phyloP scores from a whole-genome alignment of 176 grass and related monocot genomes.

The Pontederia paniculata region DNA sequence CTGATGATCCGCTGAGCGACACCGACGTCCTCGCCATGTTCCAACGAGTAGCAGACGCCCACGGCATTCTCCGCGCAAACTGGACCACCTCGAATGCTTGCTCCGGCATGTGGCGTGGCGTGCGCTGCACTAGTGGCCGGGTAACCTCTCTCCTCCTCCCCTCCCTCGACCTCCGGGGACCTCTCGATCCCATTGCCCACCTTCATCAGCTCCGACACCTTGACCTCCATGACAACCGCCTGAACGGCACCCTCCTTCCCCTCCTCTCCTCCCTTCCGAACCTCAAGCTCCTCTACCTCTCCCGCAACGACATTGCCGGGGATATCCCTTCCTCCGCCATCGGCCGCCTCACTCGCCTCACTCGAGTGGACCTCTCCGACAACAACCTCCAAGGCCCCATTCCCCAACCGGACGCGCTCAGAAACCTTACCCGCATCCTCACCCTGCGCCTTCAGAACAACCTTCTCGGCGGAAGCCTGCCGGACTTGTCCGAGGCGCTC shows the following conservation, averaged over 20 bases:
- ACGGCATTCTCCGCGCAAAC: constrained; percentile 52
- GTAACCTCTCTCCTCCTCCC: constrained; percentile 45
- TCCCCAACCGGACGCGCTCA: constrained; percentile 23
- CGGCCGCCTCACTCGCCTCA: constrained; percentile 17
- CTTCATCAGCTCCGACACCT: constrained; percentile 54
- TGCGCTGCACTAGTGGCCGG: constrained; percentile 37
- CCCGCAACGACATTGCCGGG: constrained; percentile 53
- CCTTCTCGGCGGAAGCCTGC: too few relatives aligned
- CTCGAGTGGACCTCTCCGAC: constrained; percentile 45
- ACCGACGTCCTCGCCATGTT: constrained; percentile 60
- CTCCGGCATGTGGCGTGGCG: constrained; percentile 39
- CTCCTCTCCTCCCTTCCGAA: constrained; percentile 41
- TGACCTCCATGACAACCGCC: constrained; percentile 64
- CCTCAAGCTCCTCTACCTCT: constrained; percentile 63
- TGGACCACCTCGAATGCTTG: constrained; percentile 65
- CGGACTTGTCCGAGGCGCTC: too few relatives aligned
- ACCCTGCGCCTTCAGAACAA: too few relatives aligned
- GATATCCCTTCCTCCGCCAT: constrained; percentile 22
- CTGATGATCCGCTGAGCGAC: constrained; percentile 24
- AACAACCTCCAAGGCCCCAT: constrained; percentile 51
- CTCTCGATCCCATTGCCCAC: constrained; percentile 46
- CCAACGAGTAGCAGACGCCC: constrained; percentile 38
- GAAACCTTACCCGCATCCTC: too few relatives aligned
- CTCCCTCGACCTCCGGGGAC: constrained; percentile 55
- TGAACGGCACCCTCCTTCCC: constrained; percentile 56